Conservation (phyloP, 257 asterid species). For the Paulownia fortunei region DNA sequence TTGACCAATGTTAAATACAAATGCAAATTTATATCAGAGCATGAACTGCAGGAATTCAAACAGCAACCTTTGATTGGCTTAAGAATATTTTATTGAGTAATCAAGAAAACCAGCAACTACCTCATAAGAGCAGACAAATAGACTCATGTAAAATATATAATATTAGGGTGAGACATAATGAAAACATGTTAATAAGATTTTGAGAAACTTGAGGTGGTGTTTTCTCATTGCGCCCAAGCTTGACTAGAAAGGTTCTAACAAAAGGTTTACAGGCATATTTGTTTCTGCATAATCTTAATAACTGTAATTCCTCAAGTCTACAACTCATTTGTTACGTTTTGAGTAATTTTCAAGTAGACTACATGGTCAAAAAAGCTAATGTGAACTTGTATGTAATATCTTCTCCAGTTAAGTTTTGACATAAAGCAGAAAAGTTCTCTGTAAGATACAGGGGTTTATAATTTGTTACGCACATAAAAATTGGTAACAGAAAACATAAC, state of each 20-base stretch:
- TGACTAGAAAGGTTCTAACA: neutral
- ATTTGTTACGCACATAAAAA: neutral
- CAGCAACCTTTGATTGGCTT: neutral
- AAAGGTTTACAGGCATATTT: neutral
- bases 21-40: too few relatives aligned
- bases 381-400: neutral
- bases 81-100: neutral
- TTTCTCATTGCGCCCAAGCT: neutral
- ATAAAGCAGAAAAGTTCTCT: too few relatives aligned
- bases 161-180: too few relatives aligned
- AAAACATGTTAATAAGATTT: too few relatives aligned
- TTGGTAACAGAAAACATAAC: neutral
- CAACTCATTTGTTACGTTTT: neutral
- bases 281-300: neutral
- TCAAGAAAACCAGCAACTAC: neutral
- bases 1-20: neutral
- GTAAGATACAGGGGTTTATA: neutral
- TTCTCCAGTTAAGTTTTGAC: neutral
- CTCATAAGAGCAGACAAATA: neutral
- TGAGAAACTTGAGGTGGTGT: neutral
- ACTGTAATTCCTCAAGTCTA: neutral
- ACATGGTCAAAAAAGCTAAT: neutral
- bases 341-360: neutral
- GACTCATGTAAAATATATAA: too few relatives aligned
- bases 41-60: too few relatives aligned